Base-by-base conservation (phyloP, 441 rosid species). In the Heliophila coronopifolia region DNA sequence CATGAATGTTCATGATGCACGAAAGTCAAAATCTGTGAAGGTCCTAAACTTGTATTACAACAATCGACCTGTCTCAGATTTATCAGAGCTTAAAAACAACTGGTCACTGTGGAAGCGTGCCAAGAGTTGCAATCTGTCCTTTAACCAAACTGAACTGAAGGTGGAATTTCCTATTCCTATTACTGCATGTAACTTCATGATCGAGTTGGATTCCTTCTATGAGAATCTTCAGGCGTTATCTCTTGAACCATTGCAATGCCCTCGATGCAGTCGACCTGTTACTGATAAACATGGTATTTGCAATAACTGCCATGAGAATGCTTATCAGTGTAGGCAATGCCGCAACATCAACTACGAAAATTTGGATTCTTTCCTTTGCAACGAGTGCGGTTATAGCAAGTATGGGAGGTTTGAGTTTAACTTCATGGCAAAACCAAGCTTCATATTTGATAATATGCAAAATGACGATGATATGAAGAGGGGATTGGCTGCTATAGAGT, bases 251-350 rank as follows among this genome's bases (percentile, higher is more conserved):
- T 67, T 94, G 77, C 99, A 92, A 50, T 94, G 99, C 74, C 99
- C 99, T 20, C 97, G 98, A 39, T 94, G 99, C 76, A 92, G 95
- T 71, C 83, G 97, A 53, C 84, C 98, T 52, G 98, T 92, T 57
- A 88, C 90, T 57, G 99, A 95, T 77, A 95, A 74, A 79, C 96
- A 95, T 74, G 99, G 99, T 51, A 88, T 88, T 63, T 95, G 99
- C 63, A 2, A 92, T 74, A 95, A 86, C 66, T 95, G 99, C 74
- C 99, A 92, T 67, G 99, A 95, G 75, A 95, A 88, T 81, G 99
- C 99, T 45, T 95, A 95, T 70, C 99, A 95, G 65, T 95, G 99
- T 86, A 78, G 99, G 81, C 99, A 95, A 67, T 95, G 99, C 67
- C 97, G 99, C 70, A 92, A 95, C 70, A 95, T 95, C 45, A 88